A percentile compares a stretch with the other conserved stretches of the same genome.
Conservation (phyloP, 2,329 filamentous ascomycete genomes). For the Pseudocercospora pini-densiflorae region DNA sequence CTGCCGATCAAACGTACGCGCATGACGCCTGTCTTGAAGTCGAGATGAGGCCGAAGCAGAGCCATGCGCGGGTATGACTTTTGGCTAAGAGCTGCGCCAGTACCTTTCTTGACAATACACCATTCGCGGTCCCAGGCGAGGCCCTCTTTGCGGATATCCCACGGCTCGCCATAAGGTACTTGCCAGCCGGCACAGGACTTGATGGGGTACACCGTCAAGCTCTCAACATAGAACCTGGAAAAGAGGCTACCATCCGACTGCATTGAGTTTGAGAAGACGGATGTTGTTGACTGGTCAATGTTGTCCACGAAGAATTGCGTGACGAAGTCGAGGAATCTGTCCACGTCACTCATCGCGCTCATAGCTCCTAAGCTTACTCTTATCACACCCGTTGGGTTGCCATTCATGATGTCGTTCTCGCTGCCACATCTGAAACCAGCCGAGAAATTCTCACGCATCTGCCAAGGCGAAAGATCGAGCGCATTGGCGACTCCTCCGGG, state of each 20-base stretch:
- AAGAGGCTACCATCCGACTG: background rate
- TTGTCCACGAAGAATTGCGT: slow-evolving; percentile 40
- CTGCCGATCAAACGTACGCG: slow-evolving; percentile 54
- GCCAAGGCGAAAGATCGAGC: slow-evolving; percentile 75
- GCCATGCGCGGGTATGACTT: slow-evolving; percentile 90
- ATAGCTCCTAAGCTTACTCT: slow-evolving; percentile 87
- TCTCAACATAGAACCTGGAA: slow-evolving; percentile 49
- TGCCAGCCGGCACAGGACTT: slow-evolving; percentile 88
- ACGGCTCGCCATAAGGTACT: slow-evolving; percentile 66
- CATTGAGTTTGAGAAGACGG: background rate
- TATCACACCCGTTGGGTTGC: slow-evolving; percentile 86
- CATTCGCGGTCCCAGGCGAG: slow-evolving; percentile 95
- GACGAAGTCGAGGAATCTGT: slow-evolving; percentile 61
- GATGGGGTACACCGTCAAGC: slow-evolving; percentile 76
- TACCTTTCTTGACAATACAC: slow-evolving; percentile 89
- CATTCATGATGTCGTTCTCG: slow-evolving; percentile 78
- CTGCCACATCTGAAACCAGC: slow-evolving; percentile 83
- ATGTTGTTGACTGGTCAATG: slow-evolving; percentile 14
- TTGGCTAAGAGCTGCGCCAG: slow-evolving; percentile 82
- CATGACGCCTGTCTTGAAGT: slow-evolving; percentile 70
- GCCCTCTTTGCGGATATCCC: slow-evolving; percentile 82
- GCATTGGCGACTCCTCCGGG: slow-evolving; percentile 80
- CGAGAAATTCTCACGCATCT: slow-evolving; percentile 84
- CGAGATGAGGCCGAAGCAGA: slow-evolving; percentile 74
- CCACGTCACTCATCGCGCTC: slow-evolving; percentile 78